phyloP scores from a whole-genome alignment of 2,329 filamentous ascomycete species.

The Trichoderma sp. region DNA sequence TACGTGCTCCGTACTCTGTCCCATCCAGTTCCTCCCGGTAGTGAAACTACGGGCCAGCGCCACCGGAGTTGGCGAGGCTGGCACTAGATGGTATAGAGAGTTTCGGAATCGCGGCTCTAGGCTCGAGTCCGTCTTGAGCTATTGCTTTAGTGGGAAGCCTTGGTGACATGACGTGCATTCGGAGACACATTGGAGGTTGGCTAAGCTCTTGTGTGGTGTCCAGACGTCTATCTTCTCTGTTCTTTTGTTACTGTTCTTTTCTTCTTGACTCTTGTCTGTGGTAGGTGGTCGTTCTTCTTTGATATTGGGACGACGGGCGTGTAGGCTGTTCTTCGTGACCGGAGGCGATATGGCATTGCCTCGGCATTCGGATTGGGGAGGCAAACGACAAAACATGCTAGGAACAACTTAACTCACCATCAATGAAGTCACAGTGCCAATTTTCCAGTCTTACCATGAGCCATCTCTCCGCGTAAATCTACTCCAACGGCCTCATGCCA shows the following conservation, averaged over 20 bases:
- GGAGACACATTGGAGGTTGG: neutral
- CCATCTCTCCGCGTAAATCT: slow-evolving; percentile 11
- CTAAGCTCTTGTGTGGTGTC: neutral
- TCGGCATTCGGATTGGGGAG: neutral
- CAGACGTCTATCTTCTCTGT: neutral
- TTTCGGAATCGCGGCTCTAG: slow-evolving; percentile 25
- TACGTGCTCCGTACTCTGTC: no score
- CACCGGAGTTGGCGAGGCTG: slow-evolving; percentile 21
- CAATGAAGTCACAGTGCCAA: neutral
- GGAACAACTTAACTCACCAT: no score
- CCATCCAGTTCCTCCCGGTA: neutral
- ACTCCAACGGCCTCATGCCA: neutral
- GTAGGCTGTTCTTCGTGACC: neutral
- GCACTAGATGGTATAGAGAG: slow-evolving; percentile 5
- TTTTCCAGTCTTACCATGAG: neutral
- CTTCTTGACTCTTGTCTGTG: neutral
- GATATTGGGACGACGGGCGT: neutral
- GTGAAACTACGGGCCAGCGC: slow-evolving; percentile 19
- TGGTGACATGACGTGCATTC: slow-evolving; percentile 5
- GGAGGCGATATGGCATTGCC: neutral
- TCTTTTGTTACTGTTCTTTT: neutral
- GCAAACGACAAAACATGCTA: neutral
- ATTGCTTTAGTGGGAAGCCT: slow-evolving; percentile 14
- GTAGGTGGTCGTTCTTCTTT: neutral
- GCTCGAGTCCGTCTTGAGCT: slow-evolving; percentile 5